phyloP scores from a whole-genome alignment of 164 flowering plant species.

The Vitis rotundifolia region DNA sequence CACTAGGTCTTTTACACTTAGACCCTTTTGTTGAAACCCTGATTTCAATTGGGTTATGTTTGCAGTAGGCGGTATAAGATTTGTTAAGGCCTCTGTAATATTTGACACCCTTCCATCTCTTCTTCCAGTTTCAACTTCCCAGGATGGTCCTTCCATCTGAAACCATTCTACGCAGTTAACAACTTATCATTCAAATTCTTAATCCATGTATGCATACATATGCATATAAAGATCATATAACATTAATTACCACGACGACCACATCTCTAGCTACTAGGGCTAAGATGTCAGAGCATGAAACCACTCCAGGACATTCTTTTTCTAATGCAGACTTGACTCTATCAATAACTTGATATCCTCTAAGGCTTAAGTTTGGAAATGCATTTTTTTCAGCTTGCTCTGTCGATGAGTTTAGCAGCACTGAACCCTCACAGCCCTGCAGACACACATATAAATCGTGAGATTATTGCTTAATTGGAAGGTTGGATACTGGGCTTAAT shows the following conservation, averaged over 20 bases:
- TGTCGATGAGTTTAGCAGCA: slow-evolving; percentile 27
- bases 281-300: slow-evolving; percentile 46
- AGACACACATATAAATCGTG: not conserved
- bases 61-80: slow-evolving; percentile 39
- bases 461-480: not conserved
- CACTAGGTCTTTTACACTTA: slow-evolving; percentile 54
- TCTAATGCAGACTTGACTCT: slow-evolving; percentile 31
- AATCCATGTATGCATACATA: not conserved
- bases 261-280: slow-evolving; percentile 41
- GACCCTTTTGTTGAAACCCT: slow-evolving; percentile 33
- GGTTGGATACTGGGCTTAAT: too few relatives aligned
- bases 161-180: too few relatives aligned
- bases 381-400: slow-evolving; percentile 32
- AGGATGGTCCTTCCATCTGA: slow-evolving; percentile 42
- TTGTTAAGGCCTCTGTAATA: slow-evolving; percentile 31
- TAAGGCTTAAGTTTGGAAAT: slow-evolving; percentile 29
- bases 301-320: slow-evolving; percentile 39
- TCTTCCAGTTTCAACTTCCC: slow-evolving; percentile 59
- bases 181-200: too few relatives aligned
- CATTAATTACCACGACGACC: slow-evolving; percentile 9
- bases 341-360: slow-evolving; percentile 36
- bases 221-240: too few relatives aligned
- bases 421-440: slow-evolving; percentile 50
- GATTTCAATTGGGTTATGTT: slow-evolving; percentile 42
- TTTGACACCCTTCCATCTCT: slow-evolving; percentile 65